Evolutionary conservation across 495 filamentous ascomycete genomes (phyloP).

Genomic region (Platismatia glauca): DNA sequence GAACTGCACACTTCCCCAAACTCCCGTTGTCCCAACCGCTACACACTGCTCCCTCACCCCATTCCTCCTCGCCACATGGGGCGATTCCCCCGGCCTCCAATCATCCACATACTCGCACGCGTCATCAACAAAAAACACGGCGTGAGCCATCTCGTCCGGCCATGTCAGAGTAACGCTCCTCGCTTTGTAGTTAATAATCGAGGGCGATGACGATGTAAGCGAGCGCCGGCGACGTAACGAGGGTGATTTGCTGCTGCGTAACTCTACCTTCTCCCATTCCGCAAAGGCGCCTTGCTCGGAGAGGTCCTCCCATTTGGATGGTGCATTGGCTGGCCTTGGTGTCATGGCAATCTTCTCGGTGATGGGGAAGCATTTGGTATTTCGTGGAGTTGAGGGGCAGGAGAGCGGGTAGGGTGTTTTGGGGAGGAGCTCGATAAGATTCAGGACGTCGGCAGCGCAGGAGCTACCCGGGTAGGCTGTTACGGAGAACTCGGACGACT

Average conservation of each 20-base stretch:
- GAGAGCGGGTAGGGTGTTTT: constrained; percentile 7
- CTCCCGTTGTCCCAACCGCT: neutral
- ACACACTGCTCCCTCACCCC: constrained; percentile 6
- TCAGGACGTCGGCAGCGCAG: neutral
- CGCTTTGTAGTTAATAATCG: neutral
- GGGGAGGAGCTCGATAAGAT: neutral
- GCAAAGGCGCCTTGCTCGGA: neutral
- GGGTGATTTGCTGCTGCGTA: neutral
- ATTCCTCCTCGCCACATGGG: constrained; percentile 4
- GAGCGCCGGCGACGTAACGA: neutral
- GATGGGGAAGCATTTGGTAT: constrained; percentile 17
- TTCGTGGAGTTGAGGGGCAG: constrained; percentile 2
- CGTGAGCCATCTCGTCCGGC: constrained; percentile 16
- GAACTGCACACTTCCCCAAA: constrained; percentile 14
- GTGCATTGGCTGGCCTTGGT: neutral
- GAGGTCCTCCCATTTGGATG: neutral
- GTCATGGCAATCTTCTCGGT: neutral
- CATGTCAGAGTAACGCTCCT: constrained; percentile 9
- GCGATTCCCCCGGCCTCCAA: neutral
- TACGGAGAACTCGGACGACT: neutral
- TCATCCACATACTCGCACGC: constrained; percentile 5
- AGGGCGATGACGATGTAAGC: neutral
- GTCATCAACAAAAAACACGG: constrained; percentile 7
- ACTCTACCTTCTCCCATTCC: neutral
- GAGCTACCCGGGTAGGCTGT: neutral